A percentile compares a stretch with the other conserved stretches of the same genome.
phyloP scores from a whole-genome alignment of 2,329 filamentous ascomycete species.

The Verticillium isaacii region DNA sequence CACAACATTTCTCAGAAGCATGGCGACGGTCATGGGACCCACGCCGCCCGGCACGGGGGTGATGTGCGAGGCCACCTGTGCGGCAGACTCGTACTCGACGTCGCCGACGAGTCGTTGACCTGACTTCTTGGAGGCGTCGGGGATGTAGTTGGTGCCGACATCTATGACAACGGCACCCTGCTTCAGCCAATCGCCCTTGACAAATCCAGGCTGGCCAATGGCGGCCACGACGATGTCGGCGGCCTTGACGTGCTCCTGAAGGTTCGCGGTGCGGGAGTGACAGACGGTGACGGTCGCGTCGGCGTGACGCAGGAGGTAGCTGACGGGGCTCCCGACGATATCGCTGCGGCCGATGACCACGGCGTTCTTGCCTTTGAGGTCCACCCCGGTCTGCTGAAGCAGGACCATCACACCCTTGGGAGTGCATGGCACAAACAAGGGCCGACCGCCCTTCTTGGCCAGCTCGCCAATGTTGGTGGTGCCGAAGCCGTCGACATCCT shows the following conservation, averaged over 20 bases:
- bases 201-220: conserved; percentile 80
- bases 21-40: conserved; percentile 97
- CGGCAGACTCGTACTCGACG: conserved; percentile 84
- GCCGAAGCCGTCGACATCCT: conserved; percentile 97
- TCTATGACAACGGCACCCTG: conserved; percentile 93
- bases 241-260: conserved; percentile 69
- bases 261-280: conserved; percentile 78
- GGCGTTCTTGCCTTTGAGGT: conserved; percentile 84
- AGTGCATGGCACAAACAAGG: conserved; percentile 90
- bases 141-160: conserved; percentile 94
- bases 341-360: conserved; percentile 94
- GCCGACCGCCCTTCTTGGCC: conserved; percentile 87
- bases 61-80: conserved; percentile 83
- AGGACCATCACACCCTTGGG: conserved; percentile 96
- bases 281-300: conserved; percentile 96
- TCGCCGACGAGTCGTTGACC: conserved; percentile 91
- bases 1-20: conserved; percentile 94
- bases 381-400: conserved; percentile 75
- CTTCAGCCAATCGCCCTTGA: conserved; percentile 96
- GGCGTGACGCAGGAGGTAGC: conserved; percentile 90
- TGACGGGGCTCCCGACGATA: conserved; percentile 95
- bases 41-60: conserved; percentile 96
- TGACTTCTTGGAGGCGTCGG: conserved; percentile 85
- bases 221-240: conserved; percentile 91
- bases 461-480: conserved; percentile 93